A percentile compares a stretch with the other conserved stretches of the same genome.
Conservation (phyloP, 2,329 filamentous ascomycete species). For the Fusarium odoratissimum region DNA sequence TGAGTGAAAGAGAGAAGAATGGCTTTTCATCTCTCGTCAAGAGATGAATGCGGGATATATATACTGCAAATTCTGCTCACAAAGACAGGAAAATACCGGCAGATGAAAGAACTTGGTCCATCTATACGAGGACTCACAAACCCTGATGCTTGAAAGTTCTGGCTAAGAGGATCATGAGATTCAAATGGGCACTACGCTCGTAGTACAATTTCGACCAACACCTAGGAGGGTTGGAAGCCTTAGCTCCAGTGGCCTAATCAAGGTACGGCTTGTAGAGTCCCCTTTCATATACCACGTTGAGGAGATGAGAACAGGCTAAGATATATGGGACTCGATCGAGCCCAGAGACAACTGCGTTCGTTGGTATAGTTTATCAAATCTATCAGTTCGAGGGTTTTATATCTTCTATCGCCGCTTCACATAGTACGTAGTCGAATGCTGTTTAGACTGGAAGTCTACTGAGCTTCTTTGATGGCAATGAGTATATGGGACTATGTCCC, state of each 20-base stretch:
- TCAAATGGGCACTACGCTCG: too few species aligned
- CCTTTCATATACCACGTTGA: neutral
- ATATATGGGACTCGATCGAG: too few species aligned
- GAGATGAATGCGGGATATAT: neutral
- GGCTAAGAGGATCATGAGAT: neutral
- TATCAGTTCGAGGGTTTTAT: fast-evolving
- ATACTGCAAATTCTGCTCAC: neutral
- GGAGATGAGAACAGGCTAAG: fast-evolving
- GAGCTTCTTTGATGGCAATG: neutral
- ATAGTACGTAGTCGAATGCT: fast-evolving
- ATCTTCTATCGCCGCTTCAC: fast-evolving
- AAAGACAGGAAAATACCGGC: neutral
- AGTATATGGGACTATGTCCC: fast-evolving
- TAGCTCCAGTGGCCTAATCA: neutral
- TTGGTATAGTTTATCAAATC: too few species aligned
- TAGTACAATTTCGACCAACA: neutral
- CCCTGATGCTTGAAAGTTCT: neutral
- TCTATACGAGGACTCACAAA: neutral
- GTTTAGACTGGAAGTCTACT: neutral
- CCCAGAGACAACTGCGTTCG: neutral
- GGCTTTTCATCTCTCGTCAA: too few species aligned
- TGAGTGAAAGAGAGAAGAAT: neutral
- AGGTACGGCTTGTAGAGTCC: neutral
- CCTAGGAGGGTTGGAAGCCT: fast-evolving
- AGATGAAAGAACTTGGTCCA: neutral